phyloP scores from a whole-genome alignment of 2,329 filamentous ascomycete species.

The Tolypocladium pustulatum region DNA sequence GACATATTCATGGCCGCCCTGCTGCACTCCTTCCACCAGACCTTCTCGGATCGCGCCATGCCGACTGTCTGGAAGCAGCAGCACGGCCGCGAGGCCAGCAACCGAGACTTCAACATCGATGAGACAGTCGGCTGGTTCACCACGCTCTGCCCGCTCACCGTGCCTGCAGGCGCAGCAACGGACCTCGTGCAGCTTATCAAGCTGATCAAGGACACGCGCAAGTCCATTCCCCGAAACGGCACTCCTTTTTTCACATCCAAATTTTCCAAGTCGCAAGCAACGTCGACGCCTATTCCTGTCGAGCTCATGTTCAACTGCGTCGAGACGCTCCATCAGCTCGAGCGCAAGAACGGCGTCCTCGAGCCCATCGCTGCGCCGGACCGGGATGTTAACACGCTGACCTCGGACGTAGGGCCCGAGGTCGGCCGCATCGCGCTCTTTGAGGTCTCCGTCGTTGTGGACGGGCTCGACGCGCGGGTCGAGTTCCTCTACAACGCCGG shows the following conservation, averaged over 20 bases:
- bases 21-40: constrained; percentile 43
- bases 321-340: constrained; percentile 37
- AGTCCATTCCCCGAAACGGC: constrained; percentile 31
- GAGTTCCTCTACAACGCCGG: constrained; percentile 33
- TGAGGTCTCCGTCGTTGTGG: constrained; percentile 36
- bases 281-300: constrained; percentile 33
- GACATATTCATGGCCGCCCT: constrained; percentile 45
- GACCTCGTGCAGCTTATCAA: constrained; percentile 41
- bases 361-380: constrained; percentile 33
- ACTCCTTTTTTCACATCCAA: constrained; percentile 38
- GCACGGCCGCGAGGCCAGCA: constrained; percentile 33
- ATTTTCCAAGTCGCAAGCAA: constrained; percentile 24
- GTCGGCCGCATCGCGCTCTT: constrained; percentile 40
- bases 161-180: constrained; percentile 30
- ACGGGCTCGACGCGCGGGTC: constrained; percentile 31
- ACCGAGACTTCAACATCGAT: constrained; percentile 37
- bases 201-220: constrained; percentile 42
- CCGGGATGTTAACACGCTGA: constrained; percentile 23
- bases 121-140: constrained; percentile 53
- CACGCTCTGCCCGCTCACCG: constrained; percentile 39
- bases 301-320: constrained; percentile 50
- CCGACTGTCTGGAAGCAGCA: constrained; percentile 47
- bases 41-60: constrained; percentile 38
- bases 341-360: constrained; percentile 36
- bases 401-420: constrained; percentile 31